Conservation (phyloP, 2,329 filamentous ascomycete genomes). For the Aureobasidium sp. region DNA sequence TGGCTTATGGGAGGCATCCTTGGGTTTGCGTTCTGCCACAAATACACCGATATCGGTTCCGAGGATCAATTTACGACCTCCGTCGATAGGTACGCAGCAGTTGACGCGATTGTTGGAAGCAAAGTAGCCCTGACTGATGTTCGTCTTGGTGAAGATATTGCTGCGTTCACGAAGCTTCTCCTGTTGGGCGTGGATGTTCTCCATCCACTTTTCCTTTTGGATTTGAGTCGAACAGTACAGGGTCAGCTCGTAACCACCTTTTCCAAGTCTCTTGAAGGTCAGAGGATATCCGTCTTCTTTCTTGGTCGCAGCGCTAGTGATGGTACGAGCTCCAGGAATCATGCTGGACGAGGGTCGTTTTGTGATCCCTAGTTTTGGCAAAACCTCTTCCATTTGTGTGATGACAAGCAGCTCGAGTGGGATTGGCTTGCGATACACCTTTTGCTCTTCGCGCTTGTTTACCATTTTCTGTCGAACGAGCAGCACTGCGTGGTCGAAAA, state of each 20-base stretch:
- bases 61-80: constrained; percentile 86
- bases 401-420: constrained; percentile 89
- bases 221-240: constrained; percentile 79
- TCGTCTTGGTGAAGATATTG: constrained; percentile 60
- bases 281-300: constrained; percentile 79
- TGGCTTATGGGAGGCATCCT: constrained; percentile 64
- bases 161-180: constrained; percentile 69
- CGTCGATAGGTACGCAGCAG: constrained; percentile 89
- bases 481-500: constrained; percentile 92
- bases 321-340: constrained; percentile 49
- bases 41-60: constrained; percentile 93
- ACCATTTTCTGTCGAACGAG: constrained; percentile 84
- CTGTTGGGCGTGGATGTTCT: constrained; percentile 87
- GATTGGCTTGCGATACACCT: constrained; percentile 92
- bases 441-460: constrained; percentile 89
- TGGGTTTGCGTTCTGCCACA: constrained; percentile 80
- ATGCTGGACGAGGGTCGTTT: constrained; percentile 86
- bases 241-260: constrained; percentile 87
- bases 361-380: constrained; percentile 67
- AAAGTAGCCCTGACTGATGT: constrained; percentile 80
- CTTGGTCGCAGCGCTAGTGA: constrained; percentile 39
- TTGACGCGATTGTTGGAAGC: constrained; percentile 83
- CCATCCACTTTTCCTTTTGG: constrained; percentile 91
- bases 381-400: constrained; percentile 92
- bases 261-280: constrained; percentile 91